Evolutionary conservation across 345 rosid species (phyloP).

Genomic region (Gossypium arboreum): DNA sequence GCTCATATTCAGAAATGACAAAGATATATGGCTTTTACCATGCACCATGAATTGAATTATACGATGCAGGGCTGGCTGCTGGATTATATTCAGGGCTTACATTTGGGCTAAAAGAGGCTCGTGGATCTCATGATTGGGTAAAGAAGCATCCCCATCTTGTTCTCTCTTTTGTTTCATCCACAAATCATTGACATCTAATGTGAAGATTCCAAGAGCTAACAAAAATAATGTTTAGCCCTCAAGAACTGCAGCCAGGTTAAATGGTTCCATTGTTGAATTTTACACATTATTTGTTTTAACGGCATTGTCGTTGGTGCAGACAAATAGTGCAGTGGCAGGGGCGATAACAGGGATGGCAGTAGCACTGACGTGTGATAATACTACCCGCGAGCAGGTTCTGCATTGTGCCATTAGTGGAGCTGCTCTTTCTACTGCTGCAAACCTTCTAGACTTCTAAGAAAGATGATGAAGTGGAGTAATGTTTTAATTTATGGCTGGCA

Average conservation of each 20-base stretch:
- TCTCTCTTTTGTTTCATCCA: too few species aligned
- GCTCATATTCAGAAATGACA: not conserved
- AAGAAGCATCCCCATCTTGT: not conserved
- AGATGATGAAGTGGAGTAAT: too few species aligned
- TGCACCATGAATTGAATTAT: not conserved
- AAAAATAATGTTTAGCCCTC: too few species aligned
- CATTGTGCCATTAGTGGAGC: constrained; percentile 94
- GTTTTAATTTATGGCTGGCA: too few species aligned
- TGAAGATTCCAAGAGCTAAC: too few species aligned
- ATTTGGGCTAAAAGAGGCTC: constrained; percentile 79
- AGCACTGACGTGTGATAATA: constrained; percentile 57
- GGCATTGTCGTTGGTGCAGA: constrained; percentile 32
- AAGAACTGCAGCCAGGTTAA: too few species aligned
- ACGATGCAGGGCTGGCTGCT: constrained; percentile 67
- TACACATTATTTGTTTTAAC: too few species aligned
- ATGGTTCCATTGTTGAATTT: not conserved
- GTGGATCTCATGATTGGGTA: constrained; percentile 94
- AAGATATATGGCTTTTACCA: not conserved
- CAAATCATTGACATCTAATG: too few species aligned
- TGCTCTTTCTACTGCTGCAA: constrained; percentile 79
- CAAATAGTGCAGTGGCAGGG: constrained; percentile 88
- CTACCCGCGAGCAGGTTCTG: constrained; percentile 75
- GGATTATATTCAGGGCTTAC: constrained; percentile 87
- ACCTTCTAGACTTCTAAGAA: constrained; percentile 51
- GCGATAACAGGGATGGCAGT: constrained; percentile 81